Evolutionary conservation across 1,284 basidiomycete genomes (phyloP), one percentile per base, ranked within the genome.

Genomic region (Tranzscheliella williamsii): DNA sequence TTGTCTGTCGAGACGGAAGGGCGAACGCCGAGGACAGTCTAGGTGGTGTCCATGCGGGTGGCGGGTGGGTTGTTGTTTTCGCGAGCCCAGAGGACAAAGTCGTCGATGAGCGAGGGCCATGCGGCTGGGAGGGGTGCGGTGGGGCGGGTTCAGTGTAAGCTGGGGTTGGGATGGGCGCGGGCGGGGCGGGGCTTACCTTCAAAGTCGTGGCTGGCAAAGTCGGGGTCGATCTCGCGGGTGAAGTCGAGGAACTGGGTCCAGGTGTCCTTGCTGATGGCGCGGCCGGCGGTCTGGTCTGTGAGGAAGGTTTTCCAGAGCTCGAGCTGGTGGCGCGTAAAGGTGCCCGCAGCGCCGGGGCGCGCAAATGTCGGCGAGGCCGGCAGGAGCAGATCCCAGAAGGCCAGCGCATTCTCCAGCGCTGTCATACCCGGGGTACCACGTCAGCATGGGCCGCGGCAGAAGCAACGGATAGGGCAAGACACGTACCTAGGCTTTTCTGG

Each of bases 221-320:
- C 83, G 20, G 83, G 80, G 78, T 96, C 89, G 73, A 91, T 90
- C 39, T 85, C 85, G 60, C 87, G 85, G 32, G 92, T 81, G 67
- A 91, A 91, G 62, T 89, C 88, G 41, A 87, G 80, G 68, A 92
- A 89, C 47, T 76, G 88, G 41, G 83, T 81, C 93, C 93, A 97
- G 2, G 91, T 92, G 80, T 97, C 93, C 79, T 90, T 91, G 79
- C 88, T 92, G 27, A 97, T 83, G 4, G 91, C 91, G 76, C 89
- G 90, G 9, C 82, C 83, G 9, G 60, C 49, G 11, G 85, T 86
- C 68, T 84, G 86, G 71, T 84, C 81, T 31, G 80, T 81, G 66
- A 93, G 78, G 76, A 88, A 97, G 29, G 88, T 86, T 69, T 90
- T 85, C 93, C 93, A 97, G 82, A 85, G 83, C 13, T 85, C 80